Conservation (phyloP, 2,329 filamentous ascomycete species). For the Ceratocystis lukuohia region DNA sequence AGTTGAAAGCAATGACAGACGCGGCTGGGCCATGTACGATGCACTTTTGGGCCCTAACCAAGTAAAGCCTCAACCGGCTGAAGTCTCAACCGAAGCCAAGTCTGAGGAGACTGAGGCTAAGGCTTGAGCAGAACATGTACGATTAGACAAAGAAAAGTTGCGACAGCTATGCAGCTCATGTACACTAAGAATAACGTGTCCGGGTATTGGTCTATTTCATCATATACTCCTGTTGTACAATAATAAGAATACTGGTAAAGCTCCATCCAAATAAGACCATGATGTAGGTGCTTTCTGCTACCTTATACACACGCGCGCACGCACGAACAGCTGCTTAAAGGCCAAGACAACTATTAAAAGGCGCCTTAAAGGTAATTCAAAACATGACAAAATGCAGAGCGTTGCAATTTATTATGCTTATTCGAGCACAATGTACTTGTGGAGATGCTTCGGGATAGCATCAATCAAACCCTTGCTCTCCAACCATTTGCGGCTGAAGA, state of each 20-base stretch:
- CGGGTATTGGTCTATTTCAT: neutral
- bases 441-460: constrained; percentile 70
- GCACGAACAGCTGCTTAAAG: neutral
- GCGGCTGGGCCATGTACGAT: constrained; percentile 19
- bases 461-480: constrained; percentile 68
- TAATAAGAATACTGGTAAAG: constrained; percentile 8
- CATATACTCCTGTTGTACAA: constrained; percentile 20
- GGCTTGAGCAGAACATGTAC: constrained; percentile 6
- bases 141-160: constrained; percentile 8
- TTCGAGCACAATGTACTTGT: constrained; percentile 89
- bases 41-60: constrained; percentile 17
- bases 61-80: neutral
- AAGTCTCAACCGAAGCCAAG: neutral
- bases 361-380: neutral
- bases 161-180: constrained; percentile 7
- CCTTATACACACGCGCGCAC: too few relatives aligned
- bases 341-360: neutral
- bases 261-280: neutral
- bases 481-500: constrained; percentile 89
- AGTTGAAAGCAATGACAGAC: constrained; percentile 15
- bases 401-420: constrained; percentile 28
- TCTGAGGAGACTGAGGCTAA: neutral
- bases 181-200: constrained; percentile 1
- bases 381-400: neutral
- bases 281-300: neutral